Conservation (phyloP, 2,329 filamentous ascomycete genomes). For the Aspergillus ochraceus region DNA sequence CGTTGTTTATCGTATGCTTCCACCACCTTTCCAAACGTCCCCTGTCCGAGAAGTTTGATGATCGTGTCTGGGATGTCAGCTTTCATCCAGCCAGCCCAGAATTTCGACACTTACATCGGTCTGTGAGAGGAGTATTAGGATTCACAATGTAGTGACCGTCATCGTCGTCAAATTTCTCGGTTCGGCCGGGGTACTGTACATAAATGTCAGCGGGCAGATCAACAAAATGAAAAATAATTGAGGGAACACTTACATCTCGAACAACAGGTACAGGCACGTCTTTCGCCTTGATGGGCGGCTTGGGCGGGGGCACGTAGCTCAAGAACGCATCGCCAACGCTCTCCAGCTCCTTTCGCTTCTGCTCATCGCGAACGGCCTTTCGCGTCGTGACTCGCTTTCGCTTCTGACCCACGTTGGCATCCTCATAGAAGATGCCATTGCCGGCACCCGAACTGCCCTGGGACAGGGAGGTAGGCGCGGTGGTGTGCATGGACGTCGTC, state of each 20-base stretch:
- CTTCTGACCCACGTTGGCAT: slow-evolving; percentile 76
- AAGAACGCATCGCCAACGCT: slow-evolving; percentile 68
- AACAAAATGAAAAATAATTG: not conserved
- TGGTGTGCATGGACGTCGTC: slow-evolving; percentile 81
- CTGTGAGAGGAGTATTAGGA: slow-evolving; percentile 80
- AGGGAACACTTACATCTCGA: slow-evolving; percentile 53
- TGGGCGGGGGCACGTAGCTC: slow-evolving; percentile 81
- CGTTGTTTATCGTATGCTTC: slow-evolving; percentile 80
- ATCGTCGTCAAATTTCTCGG: slow-evolving; percentile 86
- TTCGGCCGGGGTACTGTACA: slow-evolving; percentile 48
- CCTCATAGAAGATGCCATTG: slow-evolving; percentile 64
- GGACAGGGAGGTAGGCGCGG: slow-evolving; percentile 83
- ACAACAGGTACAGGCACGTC: slow-evolving; percentile 67
- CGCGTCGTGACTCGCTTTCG: slow-evolving; percentile 76
- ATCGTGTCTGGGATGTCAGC: slow-evolving; percentile 69
- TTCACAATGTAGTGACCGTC: slow-evolving; percentile 96
- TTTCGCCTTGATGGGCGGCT: slow-evolving; percentile 85
- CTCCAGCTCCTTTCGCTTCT: slow-evolving; percentile 74
- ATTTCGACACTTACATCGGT: slow-evolving; percentile 71
- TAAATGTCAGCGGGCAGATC: slow-evolving; percentile 10
- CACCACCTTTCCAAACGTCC: slow-evolving; percentile 97
- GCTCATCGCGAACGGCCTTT: slow-evolving; percentile 78
- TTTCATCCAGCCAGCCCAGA: not conserved
- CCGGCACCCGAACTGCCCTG: slow-evolving; percentile 52
- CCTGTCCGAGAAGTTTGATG: slow-evolving; percentile 85